Evolutionary conservation across 208 protist genomes (phyloP).

Genomic region (Sergeia podlipaevii): DNA sequence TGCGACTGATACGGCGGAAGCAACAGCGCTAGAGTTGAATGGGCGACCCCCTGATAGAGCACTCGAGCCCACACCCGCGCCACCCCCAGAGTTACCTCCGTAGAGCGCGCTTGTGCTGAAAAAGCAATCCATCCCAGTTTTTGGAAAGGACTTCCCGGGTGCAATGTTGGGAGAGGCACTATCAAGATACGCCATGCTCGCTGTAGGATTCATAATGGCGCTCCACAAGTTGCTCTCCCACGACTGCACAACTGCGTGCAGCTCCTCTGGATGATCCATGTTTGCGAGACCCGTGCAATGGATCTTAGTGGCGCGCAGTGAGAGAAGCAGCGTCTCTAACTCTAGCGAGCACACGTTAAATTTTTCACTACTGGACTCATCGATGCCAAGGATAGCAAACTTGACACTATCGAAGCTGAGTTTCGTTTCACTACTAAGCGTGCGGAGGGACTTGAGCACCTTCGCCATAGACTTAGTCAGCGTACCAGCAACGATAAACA

Average conservation of each 20-base stretch:
- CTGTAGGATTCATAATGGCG: conserved; percentile 30
- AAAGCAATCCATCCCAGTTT: no score
- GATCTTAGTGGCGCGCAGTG: conserved; percentile 35
- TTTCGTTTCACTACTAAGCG: conserved; percentile 13
- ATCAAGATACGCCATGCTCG: conserved; percentile 41
- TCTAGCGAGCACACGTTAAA: conserved; percentile 50
- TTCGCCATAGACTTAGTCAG: conserved; percentile 35
- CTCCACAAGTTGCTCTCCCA: conserved; percentile 39
- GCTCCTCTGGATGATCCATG: conserved; percentile 12
- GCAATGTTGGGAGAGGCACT: conserved; percentile 24
- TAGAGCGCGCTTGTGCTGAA: no score
- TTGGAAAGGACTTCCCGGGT: conserved; percentile 4
- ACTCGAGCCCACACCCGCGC: no score
- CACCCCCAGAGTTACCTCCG: no score
- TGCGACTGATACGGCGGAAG: no score
- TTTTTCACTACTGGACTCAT: conserved; percentile 26
- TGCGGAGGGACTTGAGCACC: conserved; percentile 24
- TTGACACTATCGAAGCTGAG: conserved; percentile 24
- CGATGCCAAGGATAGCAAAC: conserved; percentile 54
- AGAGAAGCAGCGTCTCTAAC: conserved; percentile 49
- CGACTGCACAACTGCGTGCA: conserved; percentile 24
- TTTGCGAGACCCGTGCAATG: conserved; percentile 46
- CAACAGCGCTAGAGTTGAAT: not conserved
- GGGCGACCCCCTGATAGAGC: no score
- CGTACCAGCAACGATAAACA: conserved; percentile 43